These are phyloP conservation scores for Exophiala xenobiotica DNA, from an alignment of 2,329 filamentous ascomycete species.

Conservation along the genomic window DNA sequence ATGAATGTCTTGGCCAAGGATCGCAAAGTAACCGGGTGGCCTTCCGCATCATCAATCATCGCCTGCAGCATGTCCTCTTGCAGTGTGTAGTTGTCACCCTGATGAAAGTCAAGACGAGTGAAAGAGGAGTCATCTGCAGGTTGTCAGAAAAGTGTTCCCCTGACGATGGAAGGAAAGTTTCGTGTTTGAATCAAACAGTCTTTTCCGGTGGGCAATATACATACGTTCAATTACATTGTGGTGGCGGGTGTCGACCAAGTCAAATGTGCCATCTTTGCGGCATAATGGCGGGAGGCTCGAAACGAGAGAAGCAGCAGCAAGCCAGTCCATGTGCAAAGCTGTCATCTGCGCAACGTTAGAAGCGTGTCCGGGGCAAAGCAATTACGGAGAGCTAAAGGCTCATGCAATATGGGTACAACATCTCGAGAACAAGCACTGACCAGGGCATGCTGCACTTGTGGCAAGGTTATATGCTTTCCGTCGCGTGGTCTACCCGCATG, in stretches of 20 bases:
- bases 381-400: no score
- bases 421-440: no score
- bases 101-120: conserved; percentile 36
- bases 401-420: no score
- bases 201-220: no score
- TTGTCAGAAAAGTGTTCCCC: no score
- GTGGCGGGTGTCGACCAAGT: conserved; percentile 34
- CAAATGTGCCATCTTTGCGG: conserved; percentile 35
- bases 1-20: conserved; percentile 34
- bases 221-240: conserved; percentile 39
- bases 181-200: no score
- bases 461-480: conserved; percentile 35
- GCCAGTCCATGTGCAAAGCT: conserved; percentile 30
- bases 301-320: conserved; percentile 32
- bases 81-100: conserved; percentile 38
- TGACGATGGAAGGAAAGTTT: no score
- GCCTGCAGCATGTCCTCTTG: conserved; percentile 36
- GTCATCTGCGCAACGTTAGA: no score
- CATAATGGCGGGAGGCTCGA: conserved; percentile 24
- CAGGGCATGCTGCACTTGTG: conserved; percentile 34
- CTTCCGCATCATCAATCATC: conserved; percentile 35
- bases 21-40: conserved; percentile 33
- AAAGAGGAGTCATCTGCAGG: conserved; percentile 39
- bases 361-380: no score
- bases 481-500: conserved; percentile 39